Evolutionary conservation across 306 rosid genomes (phyloP), one percentile per base, ranked within the genome.

Genomic region (Prunus armeniaca): DNA sequence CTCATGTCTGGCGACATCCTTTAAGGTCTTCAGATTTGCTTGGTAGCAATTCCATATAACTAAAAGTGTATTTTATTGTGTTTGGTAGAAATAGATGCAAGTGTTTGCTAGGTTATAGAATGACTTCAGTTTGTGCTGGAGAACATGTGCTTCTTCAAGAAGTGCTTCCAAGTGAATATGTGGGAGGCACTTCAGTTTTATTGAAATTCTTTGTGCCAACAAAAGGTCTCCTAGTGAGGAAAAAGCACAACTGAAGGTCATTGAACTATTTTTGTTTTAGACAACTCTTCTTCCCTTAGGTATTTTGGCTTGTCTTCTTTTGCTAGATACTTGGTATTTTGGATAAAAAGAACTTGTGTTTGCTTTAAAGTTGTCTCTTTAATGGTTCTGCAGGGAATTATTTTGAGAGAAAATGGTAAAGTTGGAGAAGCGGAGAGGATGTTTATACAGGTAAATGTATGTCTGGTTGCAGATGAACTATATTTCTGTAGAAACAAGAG

Each of bases 391-490:
- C 87, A 94, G 97, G 98, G 97, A 81, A 89, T 91, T 84, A 87
- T 91, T 82, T 78, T 94, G 72, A 90, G 88, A 83, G 92, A 94
- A 84, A 94, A 90, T 78, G 91, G 89, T 24, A 91, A 86, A 65
- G 63, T 76, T 82, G 98, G 98, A 79, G 97, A 86, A 71, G 97
- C 98, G 27, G 98, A 94, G 86, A 85, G 98, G 72, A 91, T 94
- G 98, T 94, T 91, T 75, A 94, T 94, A 78, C 98, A 91, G 84
- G 98, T 94, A 80, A 87, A 91, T 86, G 79, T 52, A 68, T 43
- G 4, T 22, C 50, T 68, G 43, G 66, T 82, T 50, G 30, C 51
- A 65, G 13, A 32, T 63, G 71, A 50, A 63, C 20, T 32, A 32
- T 55, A 24, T 30, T 27, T 50, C 24, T 24, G 58, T 28, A 78